Base-by-base conservation (phyloP, 2,329 filamentous ascomycete genomes). In the Fusarium fracticaudum region DNA sequence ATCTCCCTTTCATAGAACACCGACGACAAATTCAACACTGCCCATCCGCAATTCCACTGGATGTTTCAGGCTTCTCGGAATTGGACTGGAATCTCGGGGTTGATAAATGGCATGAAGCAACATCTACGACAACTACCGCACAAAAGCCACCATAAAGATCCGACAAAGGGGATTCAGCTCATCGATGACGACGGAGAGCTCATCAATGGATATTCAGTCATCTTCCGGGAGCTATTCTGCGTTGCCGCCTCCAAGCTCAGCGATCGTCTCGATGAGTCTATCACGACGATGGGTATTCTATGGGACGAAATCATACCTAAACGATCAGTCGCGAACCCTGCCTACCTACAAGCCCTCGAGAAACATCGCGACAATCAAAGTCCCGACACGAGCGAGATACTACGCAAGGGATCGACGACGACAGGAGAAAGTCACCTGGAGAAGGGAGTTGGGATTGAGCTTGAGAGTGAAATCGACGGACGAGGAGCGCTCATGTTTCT, bases 161-260 rank as follows among this genome's bases (percentile, higher is more conserved):
- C 64, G 0, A 64, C 61, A 8, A 67, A 60, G 8, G 75, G 68
- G 0, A 84, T 86, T 66, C 85, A 84, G 71, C 86, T 88, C 35
- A 84, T 86, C 26, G 85, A 82, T 76, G 89, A 87, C 61, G 83
- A 91, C 67, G 85, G 88, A 1, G 87, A 90, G 17, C 84, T 90
- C 9, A 89, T 92, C 53, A 86, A 90, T 11, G 88, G 94, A 65
- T 96, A 96, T 80, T 91, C 94, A 31, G 84, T 91, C 15, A 87
- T 95, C 2, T 95, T 97, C 79, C 91, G 93, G 24, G 93, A 97
- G 79, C 86, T 95, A 4, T 97, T 97, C 80, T 97, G 94, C 78
- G 86, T 94, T 13, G 92, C 94, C 4, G 94, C 94, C 2, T 86
- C 91, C 6, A 89, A 91, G 17, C 87, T 97, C 8, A 93, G 94